A percentile compares a stretch with the other conserved stretches of the same genome.
Evolutionary conservation across 495 filamentous ascomycete genomes (phyloP).

Genomic region (Aspergillus incahuasiensis): DNA sequence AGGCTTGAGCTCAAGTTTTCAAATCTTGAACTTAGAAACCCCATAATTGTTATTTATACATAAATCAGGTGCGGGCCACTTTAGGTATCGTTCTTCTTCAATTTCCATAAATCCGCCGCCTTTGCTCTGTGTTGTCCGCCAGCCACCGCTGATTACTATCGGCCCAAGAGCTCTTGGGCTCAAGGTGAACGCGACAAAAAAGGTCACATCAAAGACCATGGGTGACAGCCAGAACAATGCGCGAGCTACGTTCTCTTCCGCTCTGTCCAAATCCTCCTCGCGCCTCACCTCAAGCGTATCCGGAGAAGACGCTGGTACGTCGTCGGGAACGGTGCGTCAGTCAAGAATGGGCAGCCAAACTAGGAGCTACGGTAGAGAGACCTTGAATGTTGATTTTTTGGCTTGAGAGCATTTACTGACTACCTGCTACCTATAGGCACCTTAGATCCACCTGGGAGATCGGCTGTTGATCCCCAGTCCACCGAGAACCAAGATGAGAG

Average conservation of each 20-base stretch:
- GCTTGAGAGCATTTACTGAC: constrained; percentile 4
- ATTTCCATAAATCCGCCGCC: neutral
- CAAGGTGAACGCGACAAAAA: neutral
- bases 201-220: constrained; percentile 1
- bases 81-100: constrained; percentile 6
- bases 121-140: constrained; percentile 9
- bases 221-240: constrained; percentile 8
- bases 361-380: constrained; percentile 34
- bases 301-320: constrained; percentile 10
- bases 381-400: neutral
- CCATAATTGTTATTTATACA: constrained; percentile 5
- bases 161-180: neutral
- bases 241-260: neutral
- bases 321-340: constrained; percentile 18
- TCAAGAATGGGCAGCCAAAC: constrained; percentile 22
- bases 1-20: neutral
- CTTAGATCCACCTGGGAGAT: constrained; percentile 28
- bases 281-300: constrained; percentile 7
- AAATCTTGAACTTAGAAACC: constrained; percentile 1
- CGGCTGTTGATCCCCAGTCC: constrained; percentile 22
- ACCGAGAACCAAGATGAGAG: constrained; percentile 34
- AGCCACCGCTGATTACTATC: constrained; percentile 12
- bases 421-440: constrained; percentile 28
- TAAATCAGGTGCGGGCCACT: constrained; percentile 21
- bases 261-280: constrained; percentile 9